Percentiles rank a stretch among this genome's conserved stretches.
Conservation (phyloP, 345 rosid genomes). For the Anastatica hierochuntica region DNA sequence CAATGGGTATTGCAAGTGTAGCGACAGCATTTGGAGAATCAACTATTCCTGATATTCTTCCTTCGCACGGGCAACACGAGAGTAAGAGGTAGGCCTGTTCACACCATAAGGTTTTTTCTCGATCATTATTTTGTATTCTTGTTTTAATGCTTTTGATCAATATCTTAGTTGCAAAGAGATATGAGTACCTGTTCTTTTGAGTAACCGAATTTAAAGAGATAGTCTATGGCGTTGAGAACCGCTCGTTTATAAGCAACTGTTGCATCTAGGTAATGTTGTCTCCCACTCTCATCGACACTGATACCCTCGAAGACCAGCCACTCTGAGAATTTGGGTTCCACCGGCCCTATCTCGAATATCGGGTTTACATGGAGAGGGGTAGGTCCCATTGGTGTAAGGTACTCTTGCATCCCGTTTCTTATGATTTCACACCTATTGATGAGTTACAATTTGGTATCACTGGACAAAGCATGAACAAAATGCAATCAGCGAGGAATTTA, state of each 20-base stretch:
- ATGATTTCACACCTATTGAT: constrained; percentile 46
- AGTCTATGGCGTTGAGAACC: constrained; percentile 82
- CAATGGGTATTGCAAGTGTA: constrained; percentile 74
- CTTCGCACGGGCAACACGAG: constrained; percentile 93
- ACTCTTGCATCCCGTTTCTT: constrained; percentile 77
- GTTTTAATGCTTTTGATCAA: too few species aligned
- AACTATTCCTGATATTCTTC: constrained; percentile 83
- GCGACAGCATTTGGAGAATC: constrained; percentile 87
- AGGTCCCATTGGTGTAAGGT: constrained; percentile 96
- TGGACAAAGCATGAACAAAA: too few species aligned
- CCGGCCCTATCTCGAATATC: constrained; percentile 82
- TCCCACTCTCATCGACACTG: constrained; percentile 80
- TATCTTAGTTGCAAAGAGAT: too few species aligned
- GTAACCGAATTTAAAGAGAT: constrained; percentile 84
- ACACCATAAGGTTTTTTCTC: too few species aligned
- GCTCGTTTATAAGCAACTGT: constrained; percentile 84
- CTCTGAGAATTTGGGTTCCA: constrained; percentile 89
- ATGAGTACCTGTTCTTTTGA: constrained; percentile 49
- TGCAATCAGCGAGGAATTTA: too few species aligned
- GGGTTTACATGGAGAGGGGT: constrained; percentile 87
- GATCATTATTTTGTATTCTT: too few species aligned
- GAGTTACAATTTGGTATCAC: too few species aligned
- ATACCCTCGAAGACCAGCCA: constrained; percentile 94
- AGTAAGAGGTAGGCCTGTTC: constrained; percentile 56
- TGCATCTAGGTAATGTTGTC: constrained; percentile 83